Base-by-base conservation (phyloP, 169 alveolate species). In the Cryptosporidium ryanae region DNA sequence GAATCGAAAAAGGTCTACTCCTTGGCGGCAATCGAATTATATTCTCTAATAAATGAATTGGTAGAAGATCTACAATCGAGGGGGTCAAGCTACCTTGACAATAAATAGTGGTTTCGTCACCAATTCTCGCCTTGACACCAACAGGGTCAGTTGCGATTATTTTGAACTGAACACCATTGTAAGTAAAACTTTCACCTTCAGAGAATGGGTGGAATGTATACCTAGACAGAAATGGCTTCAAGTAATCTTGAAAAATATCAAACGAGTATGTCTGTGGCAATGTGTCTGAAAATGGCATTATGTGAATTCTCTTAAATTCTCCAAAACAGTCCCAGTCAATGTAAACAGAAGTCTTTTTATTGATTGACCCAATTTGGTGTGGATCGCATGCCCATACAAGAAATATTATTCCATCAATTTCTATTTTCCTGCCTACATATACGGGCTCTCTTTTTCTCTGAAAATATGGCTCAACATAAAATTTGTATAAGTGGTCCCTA, bases 81-180 rank as follows among this genome's bases (percentile, higher is more conserved):
- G 93, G 93, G 48, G 87, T 90, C 25, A 90, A 66, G 29, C 90
- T 64, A 15, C 93, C 93, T 18, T 82, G 83, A 21, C 82, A 84
- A 55, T 84, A 90, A 29, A 90, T 90, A 21, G 90, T 84, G 27
- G 93, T 90, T 32, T 84, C 65, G 50, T 84, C 82, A 50, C 91
- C 90, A 63, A 90, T 84, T 64, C 93, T 68, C 38, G 91, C 93
- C 43, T 84, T 84, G 8, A 90, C 84, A 48, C 90, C 82, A 32
- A 59, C 64, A 34, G 93, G 93, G 27, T 83, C 91, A 23, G 90
- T 71, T n/a, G 92, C 93, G 83, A 90, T 84, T 32, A 90, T 76
- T 90, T 90, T 90, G 52, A 90, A 90, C 64, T 90, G 93, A 44
- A 90, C 91, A 12, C 93, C 93, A 50, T 84, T 90, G 66, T 90